Conservation (phyloP, 768 basidiomycete species). For the Hemileccinum rubropunctum region DNA sequence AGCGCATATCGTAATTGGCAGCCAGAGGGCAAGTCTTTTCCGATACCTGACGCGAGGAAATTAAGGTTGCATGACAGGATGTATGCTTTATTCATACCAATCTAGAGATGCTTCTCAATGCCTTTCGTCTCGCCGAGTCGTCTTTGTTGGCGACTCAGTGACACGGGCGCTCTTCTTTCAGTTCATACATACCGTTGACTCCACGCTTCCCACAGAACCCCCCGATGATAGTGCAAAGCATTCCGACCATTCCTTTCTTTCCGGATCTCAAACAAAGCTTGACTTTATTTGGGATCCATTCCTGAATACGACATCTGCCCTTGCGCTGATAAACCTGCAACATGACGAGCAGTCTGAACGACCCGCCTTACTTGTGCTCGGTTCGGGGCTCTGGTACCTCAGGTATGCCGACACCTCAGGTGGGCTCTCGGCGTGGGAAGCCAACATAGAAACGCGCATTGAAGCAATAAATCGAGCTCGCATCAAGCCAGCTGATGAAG, state of each 20-base stretch:
- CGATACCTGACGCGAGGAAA: constrained; percentile 2
- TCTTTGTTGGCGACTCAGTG: constrained; percentile 86
- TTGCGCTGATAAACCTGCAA: constrained; percentile 38
- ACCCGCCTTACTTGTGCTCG: constrained; percentile 75
- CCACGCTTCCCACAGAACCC: constrained; percentile 49
- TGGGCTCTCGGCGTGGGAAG: constrained; percentile 76
- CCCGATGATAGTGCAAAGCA: constrained; percentile 66
- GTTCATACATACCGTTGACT: constrained; percentile 59
- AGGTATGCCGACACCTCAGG: constrained; percentile 70
- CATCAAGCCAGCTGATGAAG: constrained; percentile 57
- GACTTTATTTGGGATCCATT: constrained; percentile 86
- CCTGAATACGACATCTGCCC: constrained; percentile 64
- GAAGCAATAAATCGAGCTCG: constrained; percentile 39
- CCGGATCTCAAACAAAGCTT: constrained; percentile 45
- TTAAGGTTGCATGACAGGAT: constrained; percentile 47
- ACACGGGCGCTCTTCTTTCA: constrained; percentile 80
- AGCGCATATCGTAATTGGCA: constrained; percentile 72
- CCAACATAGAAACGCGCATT: constrained; percentile 67
- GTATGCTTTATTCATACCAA: constrained; percentile 71
- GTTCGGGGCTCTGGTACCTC: constrained; percentile 88
- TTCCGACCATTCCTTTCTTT: constrained; percentile 51
- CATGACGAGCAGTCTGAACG: constrained; percentile 15
- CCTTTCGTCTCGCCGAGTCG: constrained; percentile 53
- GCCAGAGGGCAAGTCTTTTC: constrained; percentile 60
- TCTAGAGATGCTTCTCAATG: constrained; percentile 53